phyloP scores from a whole-genome alignment of 768 basidiomycete genomes.

The Leccinum broughii region DNA sequence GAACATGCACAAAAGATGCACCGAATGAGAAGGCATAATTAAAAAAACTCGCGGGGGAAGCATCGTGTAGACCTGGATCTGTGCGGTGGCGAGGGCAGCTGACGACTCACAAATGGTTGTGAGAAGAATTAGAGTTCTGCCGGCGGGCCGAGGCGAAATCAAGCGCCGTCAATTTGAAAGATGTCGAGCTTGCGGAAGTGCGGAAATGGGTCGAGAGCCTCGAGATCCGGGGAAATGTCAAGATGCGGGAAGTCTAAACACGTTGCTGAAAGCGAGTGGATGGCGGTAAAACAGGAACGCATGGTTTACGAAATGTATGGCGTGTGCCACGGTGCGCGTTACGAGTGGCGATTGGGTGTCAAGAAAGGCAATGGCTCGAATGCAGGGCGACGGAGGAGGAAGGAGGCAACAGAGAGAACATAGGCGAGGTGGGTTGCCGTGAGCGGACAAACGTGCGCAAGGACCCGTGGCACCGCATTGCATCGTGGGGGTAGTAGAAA shows the following conservation, averaged over 20 bases:
- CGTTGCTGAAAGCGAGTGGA: constrained; percentile 15
- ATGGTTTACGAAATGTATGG: constrained; percentile 18
- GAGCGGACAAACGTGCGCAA: constrained; percentile 37
- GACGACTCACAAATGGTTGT: not conserved
- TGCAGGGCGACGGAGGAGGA: constrained; percentile 9
- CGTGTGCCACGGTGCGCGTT: constrained; percentile 21
- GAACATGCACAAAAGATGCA: not conserved
- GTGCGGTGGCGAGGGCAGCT: not conserved
- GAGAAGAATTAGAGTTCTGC: constrained; percentile 23
- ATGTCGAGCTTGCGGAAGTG: constrained; percentile 10
- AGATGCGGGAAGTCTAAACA: constrained; percentile 10
- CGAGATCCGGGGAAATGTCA: not conserved
- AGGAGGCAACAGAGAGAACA: constrained; percentile 4
- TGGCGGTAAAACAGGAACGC: constrained; percentile 11
- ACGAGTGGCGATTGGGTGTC: constrained; percentile 25
- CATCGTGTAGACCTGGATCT: not conserved
- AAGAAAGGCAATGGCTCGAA: constrained; percentile 12
- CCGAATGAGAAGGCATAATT: not conserved
- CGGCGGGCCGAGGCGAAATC: not conserved
- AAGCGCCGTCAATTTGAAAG: constrained; percentile 27
- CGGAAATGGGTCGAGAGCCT: not conserved
- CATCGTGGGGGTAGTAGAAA: constrained; percentile 28
- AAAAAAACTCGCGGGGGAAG: not conserved
- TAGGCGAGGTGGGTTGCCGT: not conserved
- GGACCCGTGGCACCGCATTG: constrained; percentile 36